Percentiles rank a stretch among this genome's conserved stretches.
Conservation (phyloP, 2,329 filamentous ascomycete species). For the Ophiostoma angusticollis region DNA sequence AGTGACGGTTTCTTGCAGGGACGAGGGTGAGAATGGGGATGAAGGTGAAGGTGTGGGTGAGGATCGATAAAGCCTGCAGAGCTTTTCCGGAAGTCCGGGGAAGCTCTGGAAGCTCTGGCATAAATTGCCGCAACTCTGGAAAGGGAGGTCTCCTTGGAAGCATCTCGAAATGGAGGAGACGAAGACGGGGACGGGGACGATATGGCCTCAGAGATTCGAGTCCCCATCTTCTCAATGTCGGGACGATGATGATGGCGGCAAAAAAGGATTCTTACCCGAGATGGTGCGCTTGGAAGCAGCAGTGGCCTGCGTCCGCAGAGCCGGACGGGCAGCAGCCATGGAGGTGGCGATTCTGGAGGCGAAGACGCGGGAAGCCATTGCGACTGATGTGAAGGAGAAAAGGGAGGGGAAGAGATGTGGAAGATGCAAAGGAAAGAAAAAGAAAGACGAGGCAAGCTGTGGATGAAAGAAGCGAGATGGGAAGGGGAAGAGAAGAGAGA, state of each 20-base stretch:
- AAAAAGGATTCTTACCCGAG: conserved; percentile 44
- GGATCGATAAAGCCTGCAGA: too few relatives aligned
- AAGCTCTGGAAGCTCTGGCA: too few relatives aligned
- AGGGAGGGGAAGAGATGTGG: conserved; percentile 22
- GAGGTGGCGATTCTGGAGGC: conserved; percentile 65
- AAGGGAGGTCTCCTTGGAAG: neutral
- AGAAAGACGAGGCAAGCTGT: conserved; percentile 12
- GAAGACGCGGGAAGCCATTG: conserved; percentile 72
- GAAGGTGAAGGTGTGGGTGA: too few relatives aligned
- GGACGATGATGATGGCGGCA: neutral
- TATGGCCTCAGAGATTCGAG: neutral
- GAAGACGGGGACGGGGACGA: too few relatives aligned
- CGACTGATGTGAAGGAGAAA: conserved; percentile 36
- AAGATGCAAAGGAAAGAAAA: conserved; percentile 22
- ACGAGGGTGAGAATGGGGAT: too few relatives aligned
- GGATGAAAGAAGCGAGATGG: conserved; percentile 10
- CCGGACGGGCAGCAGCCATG: conserved; percentile 67
- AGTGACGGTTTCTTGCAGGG: conserved; percentile 6
- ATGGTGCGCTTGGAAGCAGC: conserved; percentile 63
- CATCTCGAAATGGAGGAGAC: too few relatives aligned
- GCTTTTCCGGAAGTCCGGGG: too few relatives aligned
- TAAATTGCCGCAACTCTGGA: conserved; percentile 10
- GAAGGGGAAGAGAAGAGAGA: conserved; percentile 6
- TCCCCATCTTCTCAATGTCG: too few relatives aligned
- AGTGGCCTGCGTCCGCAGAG: conserved; percentile 50